Base-by-base conservation (phyloP, 2,329 filamentous ascomycete species). In the Byssothecium circinans region DNA sequence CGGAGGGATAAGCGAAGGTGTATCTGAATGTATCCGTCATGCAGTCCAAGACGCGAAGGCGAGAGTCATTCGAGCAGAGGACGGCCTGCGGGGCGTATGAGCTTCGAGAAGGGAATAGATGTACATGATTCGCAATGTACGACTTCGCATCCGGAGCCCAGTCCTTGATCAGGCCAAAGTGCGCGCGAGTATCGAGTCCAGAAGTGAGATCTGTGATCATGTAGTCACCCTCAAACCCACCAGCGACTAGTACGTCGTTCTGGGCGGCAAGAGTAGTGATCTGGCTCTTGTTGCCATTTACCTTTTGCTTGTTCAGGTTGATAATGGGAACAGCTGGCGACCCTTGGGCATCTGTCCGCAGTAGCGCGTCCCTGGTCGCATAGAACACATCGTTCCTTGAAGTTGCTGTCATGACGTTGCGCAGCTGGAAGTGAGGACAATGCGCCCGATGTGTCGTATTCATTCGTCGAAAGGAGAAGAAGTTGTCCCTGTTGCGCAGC, bases 401-500 rank as follows among this genome's bases (percentile, higher is more conserved):
- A 8, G 75, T 77, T 3, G 78, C 76, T 4, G 78, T 78, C 57
- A 84, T 71, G 8, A 82, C 65, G 53, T 84, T 82, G 12, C 81
- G 79, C 3, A 84, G 73, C 56, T 84, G 81, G 53, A 82, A 83
- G 60, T 84, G 81, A 23, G 77, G 74, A 38, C 79, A 75, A n/a
- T 71, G 74, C 4, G 78, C 75, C 44, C 71, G 75, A 52, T 78
- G 74, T 10, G 67, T 67, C 0, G 76, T 78, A 50, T 77, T 74
- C 70, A 78, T 79, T 23, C 74, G 68, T 35, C 72, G 72, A 45
- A 76, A 78, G 4, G 68, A 70, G 62, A 79, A 81, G 53, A 73
- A 79, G 17, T 61, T 68, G 51, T 78, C 78, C 1, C 65, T 69
- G 30, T 66, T 65, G 8, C 69, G 70, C 8, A 77, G 56, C 14